Percentiles rank a stretch among this genome's conserved stretches.
These are phyloP conservation scores for Aureobasidium sp. DNA, from an alignment of 2,329 filamentous ascomycete species.

Conservation along the genomic window DNA sequence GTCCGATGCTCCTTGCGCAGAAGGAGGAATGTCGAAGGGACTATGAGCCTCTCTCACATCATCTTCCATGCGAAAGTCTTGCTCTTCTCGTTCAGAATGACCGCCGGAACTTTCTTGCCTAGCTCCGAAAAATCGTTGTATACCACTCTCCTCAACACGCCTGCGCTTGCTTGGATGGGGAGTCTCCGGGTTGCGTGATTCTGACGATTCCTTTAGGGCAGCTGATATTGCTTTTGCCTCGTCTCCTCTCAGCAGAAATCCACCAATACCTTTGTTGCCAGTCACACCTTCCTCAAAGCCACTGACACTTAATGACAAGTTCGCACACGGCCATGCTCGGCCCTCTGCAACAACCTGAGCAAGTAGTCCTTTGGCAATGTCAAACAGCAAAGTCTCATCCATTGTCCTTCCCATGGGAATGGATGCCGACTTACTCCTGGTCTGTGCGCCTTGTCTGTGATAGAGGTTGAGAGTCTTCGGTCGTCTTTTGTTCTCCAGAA, in stretches of 20 bases:
- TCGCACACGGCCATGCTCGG: slow-evolving; percentile 80
- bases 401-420: slow-evolving; percentile 70
- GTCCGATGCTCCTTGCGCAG: not conserved
- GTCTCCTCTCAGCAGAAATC: slow-evolving; percentile 66
- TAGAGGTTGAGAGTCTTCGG: slow-evolving; percentile 82
- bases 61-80: not conserved
- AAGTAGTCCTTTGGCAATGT: slow-evolving; percentile 67
- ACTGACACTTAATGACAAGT: slow-evolving; percentile 79
- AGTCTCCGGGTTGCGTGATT: slow-evolving; percentile 18
- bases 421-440: slow-evolving; percentile 63
- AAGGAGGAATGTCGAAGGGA: slow-evolving; percentile 2
- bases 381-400: slow-evolving; percentile 63
- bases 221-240: slow-evolving; percentile 43
- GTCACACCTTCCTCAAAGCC: slow-evolving; percentile 83
- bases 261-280: slow-evolving; percentile 77
- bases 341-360: slow-evolving; percentile 71
- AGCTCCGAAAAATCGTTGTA: slow-evolving; percentile 29
- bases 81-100: slow-evolving; percentile 9
- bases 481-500: slow-evolving; percentile 75
- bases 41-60: not conserved
- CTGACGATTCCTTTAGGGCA: slow-evolving; percentile 20
- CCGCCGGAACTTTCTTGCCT: slow-evolving; percentile 18
- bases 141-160: slow-evolving; percentile 26
- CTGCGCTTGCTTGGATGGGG: slow-evolving; percentile 29
- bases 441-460: slow-evolving; percentile 65